Evolutionary conservation across 352 stramenopile species (phyloP).

Genomic region (Phytophthora pini): DNA sequence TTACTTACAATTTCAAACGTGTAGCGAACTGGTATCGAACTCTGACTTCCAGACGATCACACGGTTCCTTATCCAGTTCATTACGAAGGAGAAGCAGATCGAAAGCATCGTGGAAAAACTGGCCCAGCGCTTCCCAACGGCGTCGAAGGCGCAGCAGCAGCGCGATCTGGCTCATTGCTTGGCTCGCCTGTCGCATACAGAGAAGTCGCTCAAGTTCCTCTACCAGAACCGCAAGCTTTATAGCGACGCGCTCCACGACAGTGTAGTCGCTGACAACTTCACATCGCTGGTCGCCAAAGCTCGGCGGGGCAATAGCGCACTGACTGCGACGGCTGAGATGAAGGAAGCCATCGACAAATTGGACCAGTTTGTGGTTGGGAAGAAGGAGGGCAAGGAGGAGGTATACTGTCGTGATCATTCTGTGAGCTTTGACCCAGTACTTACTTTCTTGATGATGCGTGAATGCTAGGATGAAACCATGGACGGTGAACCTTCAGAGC

Average conservation of each 20-base stretch:
- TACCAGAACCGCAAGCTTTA: slow-evolving; percentile 91
- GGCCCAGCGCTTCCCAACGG: slow-evolving; percentile 92
- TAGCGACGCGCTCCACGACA: slow-evolving; percentile 92
- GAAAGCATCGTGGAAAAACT: slow-evolving; percentile 93
- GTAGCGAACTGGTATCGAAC: slow-evolving; percentile 78
- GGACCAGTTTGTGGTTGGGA: slow-evolving; percentile 58
- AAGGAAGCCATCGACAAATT: slow-evolving; percentile 81
- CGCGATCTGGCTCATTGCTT: slow-evolving; percentile 96
- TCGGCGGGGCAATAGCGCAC: slow-evolving; percentile 46
- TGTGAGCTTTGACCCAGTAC: not conserved
- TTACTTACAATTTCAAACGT: slow-evolving; percentile 6
- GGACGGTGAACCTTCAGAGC: slow-evolving; percentile 27
- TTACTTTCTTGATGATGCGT: not conserved
- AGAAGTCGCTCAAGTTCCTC: slow-evolving; percentile 94
- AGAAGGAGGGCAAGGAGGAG: slow-evolving; percentile 64
- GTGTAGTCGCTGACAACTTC: slow-evolving; percentile 92
- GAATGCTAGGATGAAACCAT: slow-evolving; percentile 28
- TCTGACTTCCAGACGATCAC: slow-evolving; percentile 94
- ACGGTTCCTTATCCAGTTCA: slow-evolving; percentile 97
- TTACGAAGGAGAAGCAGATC: slow-evolving; percentile 96
- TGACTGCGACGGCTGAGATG: slow-evolving; percentile 61
- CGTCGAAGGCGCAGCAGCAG: slow-evolving; percentile 66
- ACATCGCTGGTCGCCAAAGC: slow-evolving; percentile 77
- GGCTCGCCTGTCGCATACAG: slow-evolving; percentile 92
- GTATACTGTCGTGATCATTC: slow-evolving; percentile 23